Conservation (phyloP, 371 early-diverging fungal genomes). For the Blastocladiella emersonii region DNA sequence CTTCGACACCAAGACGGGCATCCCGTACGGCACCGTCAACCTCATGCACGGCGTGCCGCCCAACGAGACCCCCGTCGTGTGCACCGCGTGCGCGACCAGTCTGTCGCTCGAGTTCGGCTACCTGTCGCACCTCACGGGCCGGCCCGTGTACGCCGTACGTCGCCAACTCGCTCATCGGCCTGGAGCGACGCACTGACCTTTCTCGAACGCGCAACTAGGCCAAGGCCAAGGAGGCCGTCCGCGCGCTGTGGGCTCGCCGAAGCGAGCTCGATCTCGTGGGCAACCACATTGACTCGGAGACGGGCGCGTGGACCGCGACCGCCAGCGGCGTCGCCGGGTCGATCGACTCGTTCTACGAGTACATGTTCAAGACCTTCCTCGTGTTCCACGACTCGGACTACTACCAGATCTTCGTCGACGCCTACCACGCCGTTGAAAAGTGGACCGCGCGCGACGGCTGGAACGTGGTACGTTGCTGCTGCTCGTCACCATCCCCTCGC, state of each 20-base stretch:
- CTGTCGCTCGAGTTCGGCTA: constrained; percentile 90
- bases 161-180: background rate
- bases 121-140: constrained; percentile 68
- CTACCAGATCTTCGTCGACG: constrained; percentile 58
- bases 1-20: constrained; percentile 65
- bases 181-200: no score
- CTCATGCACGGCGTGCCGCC: constrained; percentile 52
- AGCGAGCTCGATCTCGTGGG: constrained; percentile 66
- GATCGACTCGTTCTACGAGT: constrained; percentile 87
- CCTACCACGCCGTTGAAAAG: constrained; percentile 52
- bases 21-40: constrained; percentile 81
- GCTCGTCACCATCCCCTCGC: no score
- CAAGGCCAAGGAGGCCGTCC: no score
- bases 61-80: constrained; percentile 62
- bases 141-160: constrained; percentile 54
- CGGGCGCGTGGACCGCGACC: constrained; percentile 23
- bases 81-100: constrained; percentile 85
- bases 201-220: no score
- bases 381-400: constrained; percentile 71
- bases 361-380: constrained; percentile 73
- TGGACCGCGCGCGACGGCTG: constrained; percentile 22
- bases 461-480: background rate
- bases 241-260: constrained; percentile 52
- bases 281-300: constrained; percentile 59
- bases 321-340: constrained; percentile 65